Evolutionary conservation across 352 stramenopile species (phyloP), one percentile per base, ranked within the genome.

Genomic region (Globisporangium paddicum): DNA sequence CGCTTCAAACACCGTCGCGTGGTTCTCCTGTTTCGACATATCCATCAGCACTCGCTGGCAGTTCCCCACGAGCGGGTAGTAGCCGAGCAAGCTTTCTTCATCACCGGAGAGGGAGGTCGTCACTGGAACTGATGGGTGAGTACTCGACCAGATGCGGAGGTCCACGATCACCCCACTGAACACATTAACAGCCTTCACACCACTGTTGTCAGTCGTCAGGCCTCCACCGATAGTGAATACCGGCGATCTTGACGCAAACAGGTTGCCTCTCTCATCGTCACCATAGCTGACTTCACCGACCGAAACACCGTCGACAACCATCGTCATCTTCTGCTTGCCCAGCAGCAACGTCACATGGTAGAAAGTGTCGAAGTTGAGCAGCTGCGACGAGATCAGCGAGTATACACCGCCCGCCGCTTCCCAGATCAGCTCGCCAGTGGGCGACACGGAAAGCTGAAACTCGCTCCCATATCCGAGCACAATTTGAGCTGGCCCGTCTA

Each of bases 41-140:
- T 95, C 86, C 52, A 92, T 61, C 35, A 95, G 49, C 18, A 93
- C 63, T 10, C 82, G 71, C 55, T 86, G 75, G 0, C 70, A 73
- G n/a, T 77, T 58, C 2, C 86, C 79, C 34, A 84, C 79, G n/a
- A 95, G 58, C 8, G 83, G 84, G 38, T 87, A 89, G 49, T 95
- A 93, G 11, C 77, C 82, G 18, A 90, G 53, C 28, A 95, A 58
- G 35, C 79, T 66, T 0, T 45, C 53, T 79, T 76, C 71, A 62
- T 57, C 52, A 55, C 66, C 80, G 30, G 59, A 74, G 44, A 76
- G 75, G 35, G 57, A 67, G 18, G 59, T 21, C 1, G 41, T 52
- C 37, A 58, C 34, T 1, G 11, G 49, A 45, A 44, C 56, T 7
- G 55, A n/a, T n/a, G 61, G 40, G 6, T 47, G 40, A n/a, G 28